A percentile compares a stretch with the other conserved stretches of the same genome.
Evolutionary conservation across 768 basidiomycete species (phyloP).

Genomic region (Obba rivulosa): DNA sequence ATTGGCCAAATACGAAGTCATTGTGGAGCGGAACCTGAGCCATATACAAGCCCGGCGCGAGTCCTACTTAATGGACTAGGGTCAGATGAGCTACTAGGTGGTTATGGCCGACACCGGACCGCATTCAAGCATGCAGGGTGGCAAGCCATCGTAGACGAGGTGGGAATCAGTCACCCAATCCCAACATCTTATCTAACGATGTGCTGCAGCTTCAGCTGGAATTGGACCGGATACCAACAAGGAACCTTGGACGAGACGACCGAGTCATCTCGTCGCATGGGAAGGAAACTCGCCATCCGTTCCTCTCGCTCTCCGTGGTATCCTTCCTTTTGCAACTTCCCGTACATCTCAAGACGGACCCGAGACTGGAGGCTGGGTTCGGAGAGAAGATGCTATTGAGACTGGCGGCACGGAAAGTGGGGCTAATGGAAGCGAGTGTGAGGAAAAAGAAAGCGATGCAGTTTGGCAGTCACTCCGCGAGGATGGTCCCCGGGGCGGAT

Average conservation of each 20-base stretch:
- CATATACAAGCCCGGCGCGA: constrained; percentile 70
- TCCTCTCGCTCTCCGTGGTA: constrained; percentile 76
- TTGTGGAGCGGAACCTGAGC: constrained; percentile 29
- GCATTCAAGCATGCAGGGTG: constrained; percentile 67
- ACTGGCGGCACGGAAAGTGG: constrained; percentile 64
- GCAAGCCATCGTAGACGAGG: constrained; percentile 78
- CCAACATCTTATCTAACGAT: not conserved
- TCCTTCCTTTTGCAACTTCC: constrained; percentile 74
- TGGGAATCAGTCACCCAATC: constrained; percentile 23
- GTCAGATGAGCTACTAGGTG: constrained; percentile 92
- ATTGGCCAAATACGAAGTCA: constrained; percentile 48
- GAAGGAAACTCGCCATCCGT: constrained; percentile 90
- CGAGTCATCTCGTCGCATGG: constrained; percentile 88
- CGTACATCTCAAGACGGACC: constrained; percentile 79
- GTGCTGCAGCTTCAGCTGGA: constrained; percentile 76
- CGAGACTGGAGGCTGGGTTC: constrained; percentile 61
- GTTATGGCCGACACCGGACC: constrained; percentile 84
- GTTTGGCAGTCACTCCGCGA: constrained; percentile 85
- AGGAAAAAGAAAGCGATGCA: constrained; percentile 96
- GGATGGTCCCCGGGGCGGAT: constrained; percentile 64
- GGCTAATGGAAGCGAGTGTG: constrained; percentile 64
- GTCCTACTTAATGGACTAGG: constrained; percentile 90
- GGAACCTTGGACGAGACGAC: constrained; percentile 94
- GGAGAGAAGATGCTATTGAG: constrained; percentile 90
- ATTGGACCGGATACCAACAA: constrained; percentile 76